A percentile compares a stretch with the other conserved stretches of the same genome.
Evolutionary conservation across 805 yeast species (phyloP).

Genomic region (Sugiyamaella boreocaroliniensis): DNA sequence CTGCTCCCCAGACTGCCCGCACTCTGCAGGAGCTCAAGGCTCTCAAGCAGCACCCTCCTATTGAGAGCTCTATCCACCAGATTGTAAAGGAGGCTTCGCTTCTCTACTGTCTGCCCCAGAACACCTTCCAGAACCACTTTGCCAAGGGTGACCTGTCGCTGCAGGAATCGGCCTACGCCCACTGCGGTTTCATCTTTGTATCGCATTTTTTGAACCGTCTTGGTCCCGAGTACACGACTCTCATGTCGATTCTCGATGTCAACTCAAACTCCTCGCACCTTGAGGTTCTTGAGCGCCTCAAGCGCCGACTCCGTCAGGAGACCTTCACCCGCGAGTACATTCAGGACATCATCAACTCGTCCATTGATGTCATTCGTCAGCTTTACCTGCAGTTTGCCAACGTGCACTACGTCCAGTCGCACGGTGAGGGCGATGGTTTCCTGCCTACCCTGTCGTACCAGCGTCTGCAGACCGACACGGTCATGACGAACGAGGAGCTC

Average conservation of each 20-base stretch:
- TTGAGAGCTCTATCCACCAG: conserved; percentile 77
- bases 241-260: conserved; percentile 57
- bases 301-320: conserved; percentile 85
- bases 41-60: conserved; percentile 35
- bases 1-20: conserved; percentile 38
- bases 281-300: conserved; percentile 72
- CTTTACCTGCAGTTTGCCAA: conserved; percentile 89
- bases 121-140: conserved; percentile 68
- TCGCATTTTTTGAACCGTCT: conserved; percentile 91
- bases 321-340: conserved; percentile 85
- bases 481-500: conserved; percentile 69
- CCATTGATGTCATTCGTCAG: conserved; percentile 67
- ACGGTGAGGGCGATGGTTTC: conserved; percentile 30
- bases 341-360: conserved; percentile 62
- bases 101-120: conserved; percentile 84
- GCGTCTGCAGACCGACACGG: conserved; percentile 71
- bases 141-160: conserved; percentile 73
- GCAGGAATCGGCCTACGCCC: conserved; percentile 92
- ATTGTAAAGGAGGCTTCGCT: conserved; percentile 91
- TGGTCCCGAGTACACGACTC: conserved; percentile 79
- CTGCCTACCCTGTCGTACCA: conserved; percentile 72
- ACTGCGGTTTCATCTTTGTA: conserved; percentile 85
- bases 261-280: conserved; percentile 53
- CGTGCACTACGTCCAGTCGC: conserved; percentile 67
- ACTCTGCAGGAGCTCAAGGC: conserved; percentile 27